Evolutionary conservation across 768 basidiomycete genomes (phyloP).

Genomic region (Lactarius deliciosus): DNA sequence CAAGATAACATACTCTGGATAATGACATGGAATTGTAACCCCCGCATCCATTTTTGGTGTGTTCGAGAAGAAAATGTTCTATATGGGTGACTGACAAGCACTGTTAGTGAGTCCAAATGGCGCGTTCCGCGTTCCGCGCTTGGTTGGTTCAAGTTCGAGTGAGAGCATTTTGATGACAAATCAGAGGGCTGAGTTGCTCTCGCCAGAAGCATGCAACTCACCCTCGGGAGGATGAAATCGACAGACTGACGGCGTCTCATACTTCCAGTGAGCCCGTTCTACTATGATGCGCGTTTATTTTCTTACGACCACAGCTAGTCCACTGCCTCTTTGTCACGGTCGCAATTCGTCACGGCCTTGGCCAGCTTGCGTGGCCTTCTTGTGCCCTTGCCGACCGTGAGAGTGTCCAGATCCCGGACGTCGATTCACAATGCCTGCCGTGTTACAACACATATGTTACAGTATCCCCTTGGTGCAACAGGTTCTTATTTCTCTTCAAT

Average conservation of each 20-base stretch:
- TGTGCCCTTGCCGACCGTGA: neutral
- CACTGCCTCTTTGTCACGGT: neutral
- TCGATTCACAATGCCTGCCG: neutral
- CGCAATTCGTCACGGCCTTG: neutral
- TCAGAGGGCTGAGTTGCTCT: too few relatives aligned
- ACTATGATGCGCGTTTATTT: neutral
- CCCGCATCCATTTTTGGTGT: neutral
- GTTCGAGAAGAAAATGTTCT: neutral
- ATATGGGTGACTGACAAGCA: neutral
- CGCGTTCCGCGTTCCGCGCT: neutral
- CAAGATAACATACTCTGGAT: neutral
- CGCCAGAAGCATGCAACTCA: neutral
- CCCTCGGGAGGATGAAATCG: neutral
- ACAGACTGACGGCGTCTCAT: neutral
- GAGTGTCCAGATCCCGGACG: neutral
- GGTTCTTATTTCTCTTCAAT: neutral
- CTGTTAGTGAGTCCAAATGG: neutral
- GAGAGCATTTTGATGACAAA: neutral
- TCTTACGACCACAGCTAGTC: neutral
- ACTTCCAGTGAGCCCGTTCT: neutral
- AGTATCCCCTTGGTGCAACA: neutral
- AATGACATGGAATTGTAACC: neutral
- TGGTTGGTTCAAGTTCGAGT: neutral
- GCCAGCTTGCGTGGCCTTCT: neutral
- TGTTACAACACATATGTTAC: neutral